Percentiles rank a stretch among this genome's conserved stretches.
These are phyloP conservation scores for Alternaria metachromatica DNA, from an alignment of 2,329 filamentous ascomycete species.

Conservation along the genomic window DNA sequence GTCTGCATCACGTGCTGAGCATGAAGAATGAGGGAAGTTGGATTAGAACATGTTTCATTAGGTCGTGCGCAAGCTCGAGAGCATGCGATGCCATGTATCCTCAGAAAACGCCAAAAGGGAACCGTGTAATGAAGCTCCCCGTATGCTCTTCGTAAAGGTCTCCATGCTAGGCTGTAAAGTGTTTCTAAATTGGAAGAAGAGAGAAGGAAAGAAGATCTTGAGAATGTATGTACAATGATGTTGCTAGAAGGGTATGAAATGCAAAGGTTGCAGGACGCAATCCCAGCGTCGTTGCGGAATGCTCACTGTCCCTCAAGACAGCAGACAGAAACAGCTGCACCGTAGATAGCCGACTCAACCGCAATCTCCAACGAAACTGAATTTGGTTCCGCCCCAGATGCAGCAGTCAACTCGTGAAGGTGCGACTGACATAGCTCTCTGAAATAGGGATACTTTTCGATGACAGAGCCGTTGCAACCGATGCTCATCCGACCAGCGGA, in stretches of 20 bases:
- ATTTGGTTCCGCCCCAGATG: conserved; percentile 48
- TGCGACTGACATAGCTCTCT: conserved; percentile 66
- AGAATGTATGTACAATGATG: conserved; percentile 14
- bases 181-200: conserved; percentile 4
- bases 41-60: conserved; percentile 4
- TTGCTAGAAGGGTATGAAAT: conserved; percentile 16
- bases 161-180: not conserved
- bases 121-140: conserved; percentile 14
- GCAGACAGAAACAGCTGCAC: conserved; percentile 71
- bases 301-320: conserved; percentile 43
- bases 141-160: conserved; percentile 12
- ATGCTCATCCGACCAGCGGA: conserved; percentile 56
- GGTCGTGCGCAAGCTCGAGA: not conserved
- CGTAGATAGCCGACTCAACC: conserved; percentile 75
- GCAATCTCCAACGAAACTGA: conserved; percentile 71
- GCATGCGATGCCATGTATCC: not conserved
- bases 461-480: conserved; percentile 81
- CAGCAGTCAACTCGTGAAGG: conserved; percentile 63
- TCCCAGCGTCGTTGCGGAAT: too few relatives aligned
- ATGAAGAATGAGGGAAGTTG: not conserved
- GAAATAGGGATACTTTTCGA: conserved; percentile 79
- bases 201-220: not conserved
- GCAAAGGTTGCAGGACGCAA: too few relatives aligned
- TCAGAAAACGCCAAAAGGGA: conserved; percentile 3
- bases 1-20: not conserved